Evolutionary conservation across 768 basidiomycete genomes (phyloP), one percentile per base, ranked within the genome.

Genomic region (Suillus spraguei): DNA sequence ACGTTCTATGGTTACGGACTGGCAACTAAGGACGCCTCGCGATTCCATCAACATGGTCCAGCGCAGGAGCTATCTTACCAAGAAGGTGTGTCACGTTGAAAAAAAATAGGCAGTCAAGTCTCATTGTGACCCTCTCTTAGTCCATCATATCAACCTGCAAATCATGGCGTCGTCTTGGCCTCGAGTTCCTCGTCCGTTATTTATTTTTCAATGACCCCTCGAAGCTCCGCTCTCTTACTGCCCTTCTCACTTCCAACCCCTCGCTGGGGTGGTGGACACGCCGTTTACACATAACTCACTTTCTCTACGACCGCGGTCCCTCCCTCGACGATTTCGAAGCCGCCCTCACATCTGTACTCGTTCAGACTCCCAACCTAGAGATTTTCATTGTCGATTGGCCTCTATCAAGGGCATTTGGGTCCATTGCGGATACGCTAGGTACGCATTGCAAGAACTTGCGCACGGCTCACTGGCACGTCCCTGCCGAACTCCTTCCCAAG

Each of bases 331-430:
- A 84, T 38, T 77, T 87, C 33, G 82, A 87, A 68, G 76, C 78
- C 32, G 82, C 86, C 0, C 78, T 93, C 24, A 75, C 84, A 10
- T 79, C 84, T 33, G 80, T 91, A 62, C 82, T 92, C 38, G 75
- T 76, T 14, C 88, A 84, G 61, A 90, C 88, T 65, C 88, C 88
- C 5, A 91, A 91, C 67, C 84, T 92, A 58, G 84, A 90, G 65
- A 85, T 90, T 9, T 90, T 92, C 74, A 80, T 90, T 41, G 75
- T 90, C 50, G 88, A 90, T 64, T 86, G 85, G 77, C 85, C 89
- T 0, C 79, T 92, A 77, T 78, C 82, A 4, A 72, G 64, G 4
- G 80, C 85, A 16, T 89, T 92, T 64, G 84, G 86, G 2, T 78
- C 86, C 0, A 80, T 92, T n/a, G 87, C 82, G 0, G 85, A 91